Evolutionary conservation across 352 stramenopile genomes (phyloP), one percentile per base, ranked within the genome.

Genomic region (Pythium monospermum): DNA sequence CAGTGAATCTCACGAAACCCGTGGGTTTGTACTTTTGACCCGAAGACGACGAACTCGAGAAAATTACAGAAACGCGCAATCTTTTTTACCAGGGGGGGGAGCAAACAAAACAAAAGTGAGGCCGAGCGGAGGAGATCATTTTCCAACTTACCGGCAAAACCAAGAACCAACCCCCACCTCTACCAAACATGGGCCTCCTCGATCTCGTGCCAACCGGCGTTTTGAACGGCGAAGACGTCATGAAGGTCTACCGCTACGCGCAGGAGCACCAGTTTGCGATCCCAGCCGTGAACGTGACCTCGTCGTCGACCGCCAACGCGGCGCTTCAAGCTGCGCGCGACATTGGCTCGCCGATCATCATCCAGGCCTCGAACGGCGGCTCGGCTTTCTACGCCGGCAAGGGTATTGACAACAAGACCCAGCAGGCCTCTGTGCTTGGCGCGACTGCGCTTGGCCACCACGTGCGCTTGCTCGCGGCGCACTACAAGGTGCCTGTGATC

Each of bases 341-440:
- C 73, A 96, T 98, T 76, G 95, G 98, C 66, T 94, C 82, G 48
- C 96, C 95, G 50, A 97, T 99, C 68, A 98, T 99, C 74, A 95
- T 99, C 51, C 96, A 98, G 69, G 97, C 98, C 61, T 98, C 94
- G 53, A 98, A 98, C 80, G 96, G 96, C 68, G 96, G 96, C 65
- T 92, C 87, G 66, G 90, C 95, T 40, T 99, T 98, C 81, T 98
- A 96, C 62, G 91, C 91, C 49, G 96, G 96, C 73, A 99, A 99
- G 88, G 85, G 87, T 60, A 83, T 98, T 32, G 80, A 95, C 72
- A 98, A 99, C 82, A 94, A 87, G 71, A 88, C 95, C 65, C 93
- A 98, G 71, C 64, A 84, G 33, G 90, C 63, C 11, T 91, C 82
- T 44, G 57, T 85, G 39, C 64, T 91, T 57, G 66, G 51, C 44